Evolutionary conservation across 495 filamentous ascomycete genomes (phyloP).

Genomic region (Saxispiralis lemnorum): DNA sequence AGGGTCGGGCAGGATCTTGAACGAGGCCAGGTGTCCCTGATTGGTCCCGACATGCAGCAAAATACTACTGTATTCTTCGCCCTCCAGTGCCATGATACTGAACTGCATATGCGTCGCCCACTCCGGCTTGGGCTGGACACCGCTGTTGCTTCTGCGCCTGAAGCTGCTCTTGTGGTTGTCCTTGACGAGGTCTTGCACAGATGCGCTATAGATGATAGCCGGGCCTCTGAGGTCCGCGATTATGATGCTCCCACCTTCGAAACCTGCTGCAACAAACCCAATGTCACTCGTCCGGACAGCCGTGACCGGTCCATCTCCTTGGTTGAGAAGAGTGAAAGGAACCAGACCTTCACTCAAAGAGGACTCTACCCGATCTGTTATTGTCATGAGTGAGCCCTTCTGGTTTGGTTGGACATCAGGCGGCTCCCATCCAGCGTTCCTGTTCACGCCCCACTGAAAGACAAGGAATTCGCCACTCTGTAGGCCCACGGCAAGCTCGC

Average conservation of each 20-base stretch:
- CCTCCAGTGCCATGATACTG: constrained; percentile 81
- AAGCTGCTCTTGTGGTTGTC: constrained; percentile 55
- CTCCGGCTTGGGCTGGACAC: constrained; percentile 32
- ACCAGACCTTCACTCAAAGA: constrained; percentile 63
- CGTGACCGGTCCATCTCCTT: constrained; percentile 60
- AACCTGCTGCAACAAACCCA: constrained; percentile 77
- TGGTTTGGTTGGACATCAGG: constrained; percentile 32
- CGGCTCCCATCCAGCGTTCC: constrained; percentile 36
- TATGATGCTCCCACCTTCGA: constrained; percentile 56
- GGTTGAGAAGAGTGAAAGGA: constrained; percentile 62
- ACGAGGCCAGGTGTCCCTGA: constrained; percentile 62
- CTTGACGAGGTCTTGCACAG: constrained; percentile 49
- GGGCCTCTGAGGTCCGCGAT: constrained; percentile 82
- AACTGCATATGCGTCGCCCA: constrained; percentile 72
- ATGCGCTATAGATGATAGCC: constrained; percentile 59
- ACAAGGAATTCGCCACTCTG: constrained; percentile 65
- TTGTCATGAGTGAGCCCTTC: constrained; percentile 47
- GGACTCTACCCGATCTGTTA: constrained; percentile 59
- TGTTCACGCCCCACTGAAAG: constrained; percentile 73
- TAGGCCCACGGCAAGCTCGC: constrained; percentile 72
- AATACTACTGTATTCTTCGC: constrained; percentile 88
- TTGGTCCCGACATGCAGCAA: constrained; percentile 82
- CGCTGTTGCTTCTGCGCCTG: constrained; percentile 28
- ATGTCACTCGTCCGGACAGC: constrained; percentile 71
- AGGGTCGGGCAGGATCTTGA: constrained; percentile 65